Evolutionary conservation across 441 rosid species (phyloP), one percentile per base, ranked within the genome.

Genomic region (Viola pubescens): DNA sequence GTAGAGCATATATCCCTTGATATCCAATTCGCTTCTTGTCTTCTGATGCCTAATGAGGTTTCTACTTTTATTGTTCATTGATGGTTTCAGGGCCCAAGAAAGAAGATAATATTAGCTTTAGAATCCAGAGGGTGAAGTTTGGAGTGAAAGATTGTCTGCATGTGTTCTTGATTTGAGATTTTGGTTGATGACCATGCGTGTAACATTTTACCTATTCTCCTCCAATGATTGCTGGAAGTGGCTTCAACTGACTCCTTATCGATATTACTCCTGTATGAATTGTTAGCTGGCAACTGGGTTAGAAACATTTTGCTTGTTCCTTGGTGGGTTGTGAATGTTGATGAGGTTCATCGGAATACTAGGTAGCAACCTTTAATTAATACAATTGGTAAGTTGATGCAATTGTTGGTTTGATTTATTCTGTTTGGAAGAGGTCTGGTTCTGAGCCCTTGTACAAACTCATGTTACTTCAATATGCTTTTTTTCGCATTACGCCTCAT

Each of bases 51-150:
- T 9, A 0, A 4, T 46, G 9, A 8, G 1, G 9, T 46, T 46
- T 46, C 6, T 10, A 6, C 19, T 3, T 4, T 42, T 37, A 16
- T 5, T 65, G 56, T 12, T 59, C 62, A 10, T 62, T 63, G 57
- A 42, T 63, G 65, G 64, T 75, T 72, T 56, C 81, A 92, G 97
- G 97, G 98, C n/a, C 98, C 97, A 34, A 83, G 98, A 69, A 92
- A 92, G 89, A 92, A 92, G 81, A 88, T 92, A 79, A 80, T 87
- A 5, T 73, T 89, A 64, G 97, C 88, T 45, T 65, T 92, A 81
- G 96, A 83, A 75, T 79, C 96, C 9, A 83, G 77, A 72, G 82
- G 73, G 60, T 84, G 75, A 78, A 48, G 45, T 44, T 16, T 41
- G 37, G 53, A 54, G 64, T 12, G 56, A 40, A 6, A 42, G 54